Evolutionary conservation across 768 basidiomycete genomes (phyloP), one percentile per base, ranked within the genome.

Genomic region (Pulveroboletus sp.): DNA sequence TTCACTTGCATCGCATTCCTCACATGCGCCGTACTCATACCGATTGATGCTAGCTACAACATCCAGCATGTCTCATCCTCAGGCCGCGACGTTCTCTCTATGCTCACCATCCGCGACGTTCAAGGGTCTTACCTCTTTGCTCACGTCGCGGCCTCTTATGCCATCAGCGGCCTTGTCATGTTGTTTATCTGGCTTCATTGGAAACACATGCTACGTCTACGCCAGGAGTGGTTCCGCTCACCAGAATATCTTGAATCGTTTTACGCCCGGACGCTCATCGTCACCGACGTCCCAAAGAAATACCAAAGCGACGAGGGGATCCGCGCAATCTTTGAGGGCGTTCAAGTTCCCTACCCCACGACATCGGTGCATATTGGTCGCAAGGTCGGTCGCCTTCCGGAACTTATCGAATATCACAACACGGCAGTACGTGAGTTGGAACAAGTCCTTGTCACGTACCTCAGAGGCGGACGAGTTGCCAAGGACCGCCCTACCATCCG

Each of bases 371-470:
- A 93, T 68, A 85, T 94, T 45, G 87, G 92, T 21, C 83, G 92
- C 18, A 82, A 81, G 57, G 86, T 97, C 31, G 95, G 93, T 26
- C 78, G 82, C 49, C 83, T 98, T 14, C 93, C 96, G 0, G 85
- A 92, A 51, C 73, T 96, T 49, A 89, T 99, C 55, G 89, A 95
- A 49, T 87, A 84, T 59, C 91, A 94, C 68, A 98, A 98, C 67
- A 73, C 83, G 47, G 86, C 91, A n/a, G 95, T 99, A n/a, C 78
- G 88, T 42, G 85, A 95, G 59, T 80, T 98, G 50, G 96, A 99
- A 66, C 76, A 81, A 33, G 77, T 93, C 43, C 78, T 99, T 30
- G 95, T 97, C 49, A 82, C 81, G 47, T 97, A 96, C 66, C 78
- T 97, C 52, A 93, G 92, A 59, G 84, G 80, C 8, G 91, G 89